These are phyloP conservation scores for Takashimella tepidaria DNA, from an alignment of 1,284 basidiomycete species.

Conservation along the genomic window DNA sequence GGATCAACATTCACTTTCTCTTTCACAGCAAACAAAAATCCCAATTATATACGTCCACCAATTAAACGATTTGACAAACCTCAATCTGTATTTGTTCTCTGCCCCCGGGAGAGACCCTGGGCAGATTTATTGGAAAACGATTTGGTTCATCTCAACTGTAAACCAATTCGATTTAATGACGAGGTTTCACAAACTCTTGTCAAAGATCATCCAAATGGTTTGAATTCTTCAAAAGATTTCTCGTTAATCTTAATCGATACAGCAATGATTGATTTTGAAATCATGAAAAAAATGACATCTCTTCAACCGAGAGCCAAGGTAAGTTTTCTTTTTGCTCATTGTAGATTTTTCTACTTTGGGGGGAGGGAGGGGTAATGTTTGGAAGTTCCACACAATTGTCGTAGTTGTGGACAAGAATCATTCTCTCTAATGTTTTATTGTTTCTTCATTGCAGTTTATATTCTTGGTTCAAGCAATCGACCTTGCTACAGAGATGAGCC, in stretches of 20 bases:
- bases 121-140: constrained; percentile 32
- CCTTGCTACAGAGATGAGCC: constrained; percentile 19
- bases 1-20: constrained; percentile 43
- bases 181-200: constrained; percentile 14
- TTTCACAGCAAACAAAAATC: constrained; percentile 26
- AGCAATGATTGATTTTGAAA: constrained; percentile 10
- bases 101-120: constrained; percentile 18
- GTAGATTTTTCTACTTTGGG: no score
- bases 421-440: no score
- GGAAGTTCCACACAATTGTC: background rate
- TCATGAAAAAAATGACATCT: constrained; percentile 15
- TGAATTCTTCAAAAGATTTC: constrained; percentile 19
- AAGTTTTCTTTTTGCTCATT: no score
- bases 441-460: constrained; percentile 8
- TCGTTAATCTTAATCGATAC: constrained; percentile 28
- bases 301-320: constrained; percentile 29
- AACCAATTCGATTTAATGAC: constrained; percentile 28
- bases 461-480: constrained; percentile 34
- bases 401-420: no score
- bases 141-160: constrained; percentile 24
- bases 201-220: constrained; percentile 17
- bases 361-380: background rate
- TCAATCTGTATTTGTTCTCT: constrained; percentile 26
- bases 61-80: constrained; percentile 6
- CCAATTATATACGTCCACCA: constrained; percentile 6